Evolutionary conservation across 352 stramenopile genomes (phyloP).

Genomic region (Phytophthora kernoviae): DNA sequence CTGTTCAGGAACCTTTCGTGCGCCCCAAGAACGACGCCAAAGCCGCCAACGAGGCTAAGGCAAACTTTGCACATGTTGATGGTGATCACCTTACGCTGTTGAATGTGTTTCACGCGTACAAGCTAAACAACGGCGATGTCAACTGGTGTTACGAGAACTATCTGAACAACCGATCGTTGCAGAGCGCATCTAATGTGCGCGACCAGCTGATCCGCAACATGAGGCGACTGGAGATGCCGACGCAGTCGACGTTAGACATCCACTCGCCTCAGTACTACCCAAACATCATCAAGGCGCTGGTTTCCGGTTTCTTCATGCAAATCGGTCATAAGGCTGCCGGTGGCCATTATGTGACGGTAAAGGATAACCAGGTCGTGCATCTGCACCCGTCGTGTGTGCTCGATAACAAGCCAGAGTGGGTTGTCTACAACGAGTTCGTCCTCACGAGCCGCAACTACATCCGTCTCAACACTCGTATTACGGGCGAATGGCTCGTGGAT

Average conservation of each 20-base stretch:
- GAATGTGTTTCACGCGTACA: constrained; percentile 98
- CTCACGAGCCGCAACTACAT: constrained; percentile 99
- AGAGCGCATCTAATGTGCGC: constrained; percentile 94
- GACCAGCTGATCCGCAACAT: constrained; percentile 98
- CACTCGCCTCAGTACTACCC: constrained; percentile 88
- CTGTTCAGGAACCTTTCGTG: constrained; percentile 93
- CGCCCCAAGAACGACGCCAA: constrained; percentile 97
- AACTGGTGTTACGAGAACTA: constrained; percentile 99
- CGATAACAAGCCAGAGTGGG: constrained; percentile 97
- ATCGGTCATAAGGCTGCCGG: constrained; percentile 89
- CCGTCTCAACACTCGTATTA: constrained; percentile 95
- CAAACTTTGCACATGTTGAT: constrained; percentile 94
- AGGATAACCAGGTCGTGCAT: constrained; percentile 99
- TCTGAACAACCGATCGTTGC: constrained; percentile 95
- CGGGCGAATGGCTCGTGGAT: constrained; percentile 92
- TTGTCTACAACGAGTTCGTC: constrained; percentile 99
- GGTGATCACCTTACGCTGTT: constrained; percentile 98
- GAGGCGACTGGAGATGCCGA: constrained; percentile 91
- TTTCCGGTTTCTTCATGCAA: constrained; percentile 98
- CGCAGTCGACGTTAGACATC: constrained; percentile 78
- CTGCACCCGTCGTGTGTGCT: constrained; percentile 98
- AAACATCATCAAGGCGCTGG: constrained; percentile 94
- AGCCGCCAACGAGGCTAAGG: constrained; percentile 96
- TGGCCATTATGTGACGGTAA: constrained; percentile 98
- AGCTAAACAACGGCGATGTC: constrained; percentile 87